Conservation (phyloP, 257 asterid genomes). For the Petunia axillaris region DNA sequence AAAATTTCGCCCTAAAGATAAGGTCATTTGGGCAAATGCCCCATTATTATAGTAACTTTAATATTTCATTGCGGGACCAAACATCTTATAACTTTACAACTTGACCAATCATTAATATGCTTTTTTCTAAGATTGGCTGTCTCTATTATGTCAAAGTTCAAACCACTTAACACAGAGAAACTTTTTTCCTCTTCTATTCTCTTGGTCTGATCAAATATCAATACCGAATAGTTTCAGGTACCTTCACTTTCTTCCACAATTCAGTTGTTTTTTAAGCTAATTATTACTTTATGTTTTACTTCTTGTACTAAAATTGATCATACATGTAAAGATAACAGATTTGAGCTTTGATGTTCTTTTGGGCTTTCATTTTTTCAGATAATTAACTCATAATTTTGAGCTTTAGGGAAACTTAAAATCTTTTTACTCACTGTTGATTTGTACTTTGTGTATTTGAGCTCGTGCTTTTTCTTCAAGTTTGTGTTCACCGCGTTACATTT, state of each 20-base stretch:
- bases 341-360: conserved; percentile 7
- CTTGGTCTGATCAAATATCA: conserved; percentile 12
- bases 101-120: conserved; percentile 15
- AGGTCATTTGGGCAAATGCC: too few relatives aligned
- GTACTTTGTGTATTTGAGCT: neutral
- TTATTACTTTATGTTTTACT: neutral
- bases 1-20: too few relatives aligned
- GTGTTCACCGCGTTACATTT: neutral
- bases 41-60: too few relatives aligned
- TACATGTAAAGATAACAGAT: too few relatives aligned
- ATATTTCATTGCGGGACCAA: neutral
- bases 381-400: neutral
- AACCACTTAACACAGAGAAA: neutral
- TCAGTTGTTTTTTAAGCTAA: neutral
- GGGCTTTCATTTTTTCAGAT: neutral
- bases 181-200: neutral
- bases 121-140: neutral
- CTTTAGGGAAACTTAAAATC: neutral
- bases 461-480: neutral
- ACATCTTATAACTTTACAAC: neutral
- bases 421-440: neutral
- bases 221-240: neutral
- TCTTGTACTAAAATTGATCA: neutral
- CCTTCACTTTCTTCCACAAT: neutral
- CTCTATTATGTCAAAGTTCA: neutral